These are phyloP conservation scores for Aleurites moluccanus DNA, from an alignment of 441 rosid species.

Conservation along the genomic window DNA sequence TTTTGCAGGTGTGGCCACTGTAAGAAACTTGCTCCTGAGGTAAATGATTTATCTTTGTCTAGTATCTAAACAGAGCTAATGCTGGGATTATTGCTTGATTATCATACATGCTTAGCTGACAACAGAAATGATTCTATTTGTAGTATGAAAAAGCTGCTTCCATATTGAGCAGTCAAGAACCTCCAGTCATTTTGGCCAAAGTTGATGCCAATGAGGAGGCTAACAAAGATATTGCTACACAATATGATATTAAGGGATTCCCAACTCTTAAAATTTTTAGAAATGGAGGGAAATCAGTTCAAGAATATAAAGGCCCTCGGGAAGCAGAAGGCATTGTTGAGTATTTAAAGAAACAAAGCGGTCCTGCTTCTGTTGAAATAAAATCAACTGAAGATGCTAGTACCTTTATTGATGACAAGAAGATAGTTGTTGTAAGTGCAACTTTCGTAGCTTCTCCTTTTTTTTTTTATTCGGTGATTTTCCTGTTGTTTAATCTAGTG, in stretches of 20 bases:
- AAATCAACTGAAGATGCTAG: slow-evolving; percentile 67
- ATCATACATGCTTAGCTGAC: neutral
- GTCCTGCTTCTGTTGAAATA: slow-evolving; percentile 88
- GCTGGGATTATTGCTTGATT: neutral
- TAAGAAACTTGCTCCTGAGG: slow-evolving; percentile 96
- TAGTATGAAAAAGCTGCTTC: slow-evolving; percentile 97
- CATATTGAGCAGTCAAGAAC: slow-evolving; percentile 60
- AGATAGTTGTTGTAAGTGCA: slow-evolving; percentile 64
- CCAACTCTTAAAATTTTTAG: slow-evolving; percentile 87
- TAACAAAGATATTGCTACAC: slow-evolving; percentile 63
- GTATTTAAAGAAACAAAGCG: slow-evolving; percentile 81
- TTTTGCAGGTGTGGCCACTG: slow-evolving; percentile 93
- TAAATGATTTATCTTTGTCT: slow-evolving; percentile 27
- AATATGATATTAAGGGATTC: slow-evolving; percentile 69
- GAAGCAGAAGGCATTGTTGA: slow-evolving; percentile 90
- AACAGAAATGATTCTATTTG: slow-evolving; percentile 13
- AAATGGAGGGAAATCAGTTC: slow-evolving; percentile 72
- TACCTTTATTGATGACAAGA: slow-evolving; percentile 57
- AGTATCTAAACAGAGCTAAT: neutral
- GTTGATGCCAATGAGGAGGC: slow-evolving; percentile 82
- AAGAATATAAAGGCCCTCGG: slow-evolving; percentile 91
- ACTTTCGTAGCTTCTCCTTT: neutral
- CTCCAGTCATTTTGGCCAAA: slow-evolving; percentile 74
- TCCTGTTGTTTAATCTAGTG: neutral
- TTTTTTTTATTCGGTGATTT: neutral